A percentile compares a stretch with the other conserved stretches of the same genome.
Evolutionary conservation across 1,284 basidiomycete species (phyloP).

Genomic region (Ceratobasidium theobromae): DNA sequence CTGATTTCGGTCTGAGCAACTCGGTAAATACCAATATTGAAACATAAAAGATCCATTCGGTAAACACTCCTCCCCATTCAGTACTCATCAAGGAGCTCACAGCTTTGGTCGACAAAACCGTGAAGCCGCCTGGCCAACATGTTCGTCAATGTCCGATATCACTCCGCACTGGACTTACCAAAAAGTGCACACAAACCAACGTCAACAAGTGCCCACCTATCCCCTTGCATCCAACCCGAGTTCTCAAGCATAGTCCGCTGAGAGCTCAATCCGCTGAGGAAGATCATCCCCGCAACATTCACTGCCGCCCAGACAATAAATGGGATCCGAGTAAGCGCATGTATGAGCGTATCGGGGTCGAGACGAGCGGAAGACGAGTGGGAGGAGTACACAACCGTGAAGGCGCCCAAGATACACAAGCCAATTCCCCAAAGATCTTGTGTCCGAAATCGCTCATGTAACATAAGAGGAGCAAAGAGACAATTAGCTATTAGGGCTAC

Average conservation of each 20-base stretch:
- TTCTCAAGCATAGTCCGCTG: slow-evolving; percentile 7
- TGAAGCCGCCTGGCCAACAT: slow-evolving; percentile 75
- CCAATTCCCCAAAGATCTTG: slow-evolving; percentile 86
- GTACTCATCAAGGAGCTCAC: slow-evolving; percentile 81
- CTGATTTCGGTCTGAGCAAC: no score
- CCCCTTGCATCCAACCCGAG: slow-evolving; percentile 11
- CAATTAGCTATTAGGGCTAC: slow-evolving; percentile 94
- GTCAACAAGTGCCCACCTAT: slow-evolving; percentile 77
- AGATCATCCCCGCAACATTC: slow-evolving; percentile 57
- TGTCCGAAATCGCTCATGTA: slow-evolving; percentile 76
- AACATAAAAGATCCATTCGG: slow-evolving; percentile 77
- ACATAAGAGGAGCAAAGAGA: slow-evolving; percentile 85
- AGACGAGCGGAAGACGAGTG: slow-evolving; percentile 56
- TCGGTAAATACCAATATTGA: slow-evolving; percentile 61
- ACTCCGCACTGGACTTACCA: slow-evolving; percentile 51
- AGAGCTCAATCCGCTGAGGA: slow-evolving; percentile 46
- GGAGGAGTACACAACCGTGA: slow-evolving; percentile 86
- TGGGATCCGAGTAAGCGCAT: slow-evolving; percentile 66
- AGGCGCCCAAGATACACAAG: slow-evolving; percentile 80
- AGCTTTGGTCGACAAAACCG: slow-evolving; percentile 92
- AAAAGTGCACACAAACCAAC: slow-evolving; percentile 86
- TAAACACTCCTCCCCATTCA: slow-evolving; percentile 72
- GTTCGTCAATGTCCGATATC: slow-evolving; percentile 1
- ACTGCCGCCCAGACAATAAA: slow-evolving; percentile 75
- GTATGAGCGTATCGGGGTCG: slow-evolving; percentile 66